phyloP scores from a whole-genome alignment of 2,329 filamentous ascomycete genomes.

The Anisogramma anomala region DNA sequence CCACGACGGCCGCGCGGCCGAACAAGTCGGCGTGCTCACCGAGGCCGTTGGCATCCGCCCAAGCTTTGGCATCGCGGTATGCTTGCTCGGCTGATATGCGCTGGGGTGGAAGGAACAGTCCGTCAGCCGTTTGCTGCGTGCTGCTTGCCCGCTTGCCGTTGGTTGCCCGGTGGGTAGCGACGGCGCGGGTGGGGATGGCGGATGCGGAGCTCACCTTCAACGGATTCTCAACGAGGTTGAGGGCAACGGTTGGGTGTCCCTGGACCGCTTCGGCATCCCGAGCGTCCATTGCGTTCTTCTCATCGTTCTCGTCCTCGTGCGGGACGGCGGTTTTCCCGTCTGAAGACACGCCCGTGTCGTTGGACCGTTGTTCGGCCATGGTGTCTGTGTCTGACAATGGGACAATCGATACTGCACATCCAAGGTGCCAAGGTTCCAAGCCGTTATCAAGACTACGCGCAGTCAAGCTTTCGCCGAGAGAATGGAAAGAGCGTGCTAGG shows the following conservation, averaged over 20 bases:
- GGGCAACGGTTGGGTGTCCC: slow-evolving; percentile 18
- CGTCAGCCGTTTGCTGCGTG: too few relatives aligned
- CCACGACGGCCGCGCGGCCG: slow-evolving; percentile 60
- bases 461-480: too few relatives aligned
- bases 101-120: not conserved
- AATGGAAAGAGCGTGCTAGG: too few relatives aligned
- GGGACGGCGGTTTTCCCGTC: not conserved
- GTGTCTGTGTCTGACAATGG: not conserved
- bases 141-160: too few relatives aligned
- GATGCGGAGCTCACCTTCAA: slow-evolving; percentile 17
- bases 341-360: not conserved
- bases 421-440: too few relatives aligned
- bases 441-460: too few relatives aligned
- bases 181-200: slow-evolving; percentile 20
- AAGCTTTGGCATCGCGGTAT: slow-evolving; percentile 45
- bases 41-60: slow-evolving; percentile 48
- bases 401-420: too few relatives aligned
- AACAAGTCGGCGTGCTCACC: slow-evolving; percentile 46
- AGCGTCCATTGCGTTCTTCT: not conserved
- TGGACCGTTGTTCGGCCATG: not conserved
- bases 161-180: not conserved
- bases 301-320: not conserved
- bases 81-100: slow-evolving; percentile 29
- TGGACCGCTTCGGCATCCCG: slow-evolving; percentile 5
- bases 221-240: slow-evolving; percentile 25